Evolutionary conservation across 163 green algal genomes (phyloP).

Genomic region (Chlorella variabilis): DNA sequence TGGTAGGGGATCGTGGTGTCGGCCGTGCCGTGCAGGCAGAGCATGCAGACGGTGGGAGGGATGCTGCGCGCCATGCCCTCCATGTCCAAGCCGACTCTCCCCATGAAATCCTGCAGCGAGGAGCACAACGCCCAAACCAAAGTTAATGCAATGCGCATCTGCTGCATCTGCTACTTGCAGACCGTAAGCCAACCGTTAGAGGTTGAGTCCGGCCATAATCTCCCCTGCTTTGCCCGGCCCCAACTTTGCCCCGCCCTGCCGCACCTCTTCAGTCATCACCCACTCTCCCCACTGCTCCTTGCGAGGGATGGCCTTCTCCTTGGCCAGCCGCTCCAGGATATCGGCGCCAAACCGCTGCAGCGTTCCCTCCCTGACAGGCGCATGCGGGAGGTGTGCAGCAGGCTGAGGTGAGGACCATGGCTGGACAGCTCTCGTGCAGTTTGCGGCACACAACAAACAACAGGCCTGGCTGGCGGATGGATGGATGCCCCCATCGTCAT

Average conservation of each 20-base stretch:
- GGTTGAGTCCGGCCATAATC: too few species aligned
- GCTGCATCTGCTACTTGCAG: too few species aligned
- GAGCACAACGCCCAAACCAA: too few species aligned
- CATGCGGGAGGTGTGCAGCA: neutral
- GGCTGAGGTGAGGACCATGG: too few species aligned
- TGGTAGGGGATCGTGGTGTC: slow-evolving; percentile 46
- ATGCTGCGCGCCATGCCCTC: slow-evolving; percentile 23
- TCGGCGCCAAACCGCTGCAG: slow-evolving; percentile 47
- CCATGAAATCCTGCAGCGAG: slow-evolving; percentile 29
- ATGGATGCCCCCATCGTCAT: too few species aligned
- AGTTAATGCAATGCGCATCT: too few species aligned
- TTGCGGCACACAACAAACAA: too few species aligned
- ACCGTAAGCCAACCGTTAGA: too few species aligned
- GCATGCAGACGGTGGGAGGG: slow-evolving; percentile 6
- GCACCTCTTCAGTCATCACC: slow-evolving; percentile 40
- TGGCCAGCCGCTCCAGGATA: slow-evolving; percentile 44
- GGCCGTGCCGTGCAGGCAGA: slow-evolving; percentile 41
- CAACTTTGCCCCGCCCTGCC: too few species aligned
- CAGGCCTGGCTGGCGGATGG: too few species aligned
- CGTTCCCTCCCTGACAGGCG: slow-evolving; percentile 24
- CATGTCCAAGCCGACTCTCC: slow-evolving; percentile 12
- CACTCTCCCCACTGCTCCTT: slow-evolving; percentile 47
- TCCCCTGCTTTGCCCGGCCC: too few species aligned
- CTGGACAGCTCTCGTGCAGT: too few species aligned
- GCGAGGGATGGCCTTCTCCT: slow-evolving; percentile 5